phyloP scores from a whole-genome alignment of 352 stramenopile genomes.

The Peronospora destructor region DNA sequence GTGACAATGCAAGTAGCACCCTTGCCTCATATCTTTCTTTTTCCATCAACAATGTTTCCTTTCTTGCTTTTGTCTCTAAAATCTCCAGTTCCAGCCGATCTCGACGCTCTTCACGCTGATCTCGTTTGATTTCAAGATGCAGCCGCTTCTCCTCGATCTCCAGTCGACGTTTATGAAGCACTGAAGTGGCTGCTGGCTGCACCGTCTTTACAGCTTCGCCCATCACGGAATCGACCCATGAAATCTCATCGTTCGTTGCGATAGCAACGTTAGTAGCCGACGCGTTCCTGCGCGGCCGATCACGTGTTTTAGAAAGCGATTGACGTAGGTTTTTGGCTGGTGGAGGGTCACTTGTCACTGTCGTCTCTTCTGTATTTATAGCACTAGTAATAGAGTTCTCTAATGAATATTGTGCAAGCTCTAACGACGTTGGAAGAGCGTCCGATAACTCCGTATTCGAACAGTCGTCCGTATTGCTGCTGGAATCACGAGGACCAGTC shows the following conservation, averaged over 20 bases:
- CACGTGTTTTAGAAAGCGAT: slow-evolving; percentile 3
- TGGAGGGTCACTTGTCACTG: slow-evolving; percentile 5
- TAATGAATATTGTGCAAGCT: slow-evolving; percentile 9
- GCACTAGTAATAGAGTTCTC: background rate
- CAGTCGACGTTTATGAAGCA: slow-evolving; percentile 33
- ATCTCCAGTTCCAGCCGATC: slow-evolving; percentile 41
- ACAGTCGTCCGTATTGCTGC: slow-evolving; percentile 1
- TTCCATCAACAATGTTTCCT: slow-evolving; percentile 31
- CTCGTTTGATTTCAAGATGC: slow-evolving; percentile 37
- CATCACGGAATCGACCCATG: slow-evolving; percentile 13
- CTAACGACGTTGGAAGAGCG: slow-evolving; percentile 4
- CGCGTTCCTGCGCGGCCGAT: background rate
- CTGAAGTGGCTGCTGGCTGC: background rate
- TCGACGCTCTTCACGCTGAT: slow-evolving; percentile 36
- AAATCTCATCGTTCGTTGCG: slow-evolving; percentile 18
- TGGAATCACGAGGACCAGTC: background rate
- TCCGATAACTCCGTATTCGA: slow-evolving; percentile 1
- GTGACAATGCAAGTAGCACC: slow-evolving; percentile 41
- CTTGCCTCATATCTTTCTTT: slow-evolving; percentile 41
- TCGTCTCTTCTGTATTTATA: background rate
- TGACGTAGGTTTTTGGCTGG: slow-evolving; percentile 23
- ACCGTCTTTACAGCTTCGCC: background rate
- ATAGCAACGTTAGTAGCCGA: background rate
- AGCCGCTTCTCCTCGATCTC: slow-evolving; percentile 59
- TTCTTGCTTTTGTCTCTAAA: slow-evolving; percentile 36